Conservation (phyloP, 345 rosid species). For the Aethionema arabicum region DNA sequence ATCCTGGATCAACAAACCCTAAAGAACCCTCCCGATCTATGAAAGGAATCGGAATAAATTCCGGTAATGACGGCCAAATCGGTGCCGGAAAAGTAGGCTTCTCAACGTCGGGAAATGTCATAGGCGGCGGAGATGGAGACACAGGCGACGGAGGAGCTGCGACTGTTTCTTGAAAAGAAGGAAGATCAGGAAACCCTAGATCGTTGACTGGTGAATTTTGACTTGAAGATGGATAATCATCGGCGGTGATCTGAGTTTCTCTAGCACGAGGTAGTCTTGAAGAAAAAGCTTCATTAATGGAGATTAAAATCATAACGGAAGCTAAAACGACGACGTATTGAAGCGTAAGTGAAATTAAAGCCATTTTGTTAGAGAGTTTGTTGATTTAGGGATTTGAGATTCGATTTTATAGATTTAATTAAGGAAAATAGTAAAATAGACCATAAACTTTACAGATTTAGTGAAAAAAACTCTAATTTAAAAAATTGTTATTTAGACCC, state of each 20-base stretch:
- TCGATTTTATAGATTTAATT: constrained; percentile 15
- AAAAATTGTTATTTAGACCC: too few species aligned
- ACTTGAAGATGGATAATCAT: constrained; percentile 38
- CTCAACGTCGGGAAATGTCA: constrained; percentile 10
- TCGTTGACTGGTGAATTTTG: constrained; percentile 35
- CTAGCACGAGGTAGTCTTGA: constrained; percentile 19
- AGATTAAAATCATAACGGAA: constrained; percentile 16
- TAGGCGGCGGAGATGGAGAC: constrained; percentile 18
- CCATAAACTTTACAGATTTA: too few species aligned
- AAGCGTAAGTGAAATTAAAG: constrained; percentile 22
- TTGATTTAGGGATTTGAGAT: constrained; percentile 7
- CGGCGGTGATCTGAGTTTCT: constrained; percentile 27
- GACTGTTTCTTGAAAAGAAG: constrained; percentile 26
- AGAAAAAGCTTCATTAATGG: constrained; percentile 8
- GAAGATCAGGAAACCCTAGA: constrained; percentile 30
- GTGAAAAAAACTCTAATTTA: too few species aligned
- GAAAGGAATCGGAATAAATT: constrained; percentile 30
- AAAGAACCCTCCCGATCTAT: constrained; percentile 27
- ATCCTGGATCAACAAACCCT: constrained; percentile 6
- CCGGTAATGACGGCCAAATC: constrained; percentile 29
- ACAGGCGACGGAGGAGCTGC: constrained; percentile 11
- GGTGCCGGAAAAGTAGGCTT: constrained; percentile 22
- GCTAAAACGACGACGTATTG: constrained; percentile 19
- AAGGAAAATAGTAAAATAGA: too few species aligned
- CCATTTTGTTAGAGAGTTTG: constrained; percentile 16